Evolutionary conservation across 108 stramenopile genomes (phyloP).

Genomic region (Skeletonema tropicum): DNA sequence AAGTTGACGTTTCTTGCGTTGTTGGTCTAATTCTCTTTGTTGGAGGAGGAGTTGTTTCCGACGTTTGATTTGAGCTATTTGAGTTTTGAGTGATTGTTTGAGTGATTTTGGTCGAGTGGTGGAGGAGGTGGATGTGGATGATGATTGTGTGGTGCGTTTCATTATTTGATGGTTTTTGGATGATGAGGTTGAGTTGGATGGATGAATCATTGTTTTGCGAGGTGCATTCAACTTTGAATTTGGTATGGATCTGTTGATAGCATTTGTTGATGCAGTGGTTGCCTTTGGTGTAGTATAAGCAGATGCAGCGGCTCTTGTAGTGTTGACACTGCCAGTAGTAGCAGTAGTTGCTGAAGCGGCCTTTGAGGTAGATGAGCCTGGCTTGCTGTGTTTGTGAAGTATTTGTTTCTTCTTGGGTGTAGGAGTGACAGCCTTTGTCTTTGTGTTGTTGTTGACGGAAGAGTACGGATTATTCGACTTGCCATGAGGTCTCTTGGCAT

Average conservation of each 20-base stretch:
- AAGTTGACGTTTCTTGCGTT: slow-evolving; percentile 5
- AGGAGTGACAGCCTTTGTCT: not conserved
- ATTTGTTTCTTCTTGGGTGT: not conserved
- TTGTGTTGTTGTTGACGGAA: not conserved
- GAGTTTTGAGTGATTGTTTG: slow-evolving; percentile 64
- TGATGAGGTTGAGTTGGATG: not conserved
- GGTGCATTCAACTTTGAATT: not conserved
- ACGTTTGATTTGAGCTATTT: slow-evolving; percentile 64
- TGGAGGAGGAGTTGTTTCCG: slow-evolving; percentile 39
- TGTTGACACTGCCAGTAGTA: too few species aligned
- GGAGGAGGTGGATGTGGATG: not conserved
- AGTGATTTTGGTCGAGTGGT: slow-evolving; percentile 30
- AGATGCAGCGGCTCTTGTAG: not conserved
- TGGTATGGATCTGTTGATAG: not conserved
- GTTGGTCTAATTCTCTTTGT: slow-evolving; percentile 27
- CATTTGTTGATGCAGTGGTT: too few species aligned
- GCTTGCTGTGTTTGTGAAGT: not conserved
- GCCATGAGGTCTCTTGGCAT: not conserved
- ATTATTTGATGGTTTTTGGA: too few species aligned
- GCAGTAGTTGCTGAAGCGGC: too few species aligned
- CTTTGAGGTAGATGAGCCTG: not conserved
- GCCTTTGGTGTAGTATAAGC: not conserved
- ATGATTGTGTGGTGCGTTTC: too few species aligned
- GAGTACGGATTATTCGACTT: not conserved
- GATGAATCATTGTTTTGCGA: not conserved